A percentile compares a stretch with the other conserved stretches of the same genome.
Evolutionary conservation across 352 stramenopile genomes (phyloP).

Genomic region (Ochromonadaceae sp.): DNA sequence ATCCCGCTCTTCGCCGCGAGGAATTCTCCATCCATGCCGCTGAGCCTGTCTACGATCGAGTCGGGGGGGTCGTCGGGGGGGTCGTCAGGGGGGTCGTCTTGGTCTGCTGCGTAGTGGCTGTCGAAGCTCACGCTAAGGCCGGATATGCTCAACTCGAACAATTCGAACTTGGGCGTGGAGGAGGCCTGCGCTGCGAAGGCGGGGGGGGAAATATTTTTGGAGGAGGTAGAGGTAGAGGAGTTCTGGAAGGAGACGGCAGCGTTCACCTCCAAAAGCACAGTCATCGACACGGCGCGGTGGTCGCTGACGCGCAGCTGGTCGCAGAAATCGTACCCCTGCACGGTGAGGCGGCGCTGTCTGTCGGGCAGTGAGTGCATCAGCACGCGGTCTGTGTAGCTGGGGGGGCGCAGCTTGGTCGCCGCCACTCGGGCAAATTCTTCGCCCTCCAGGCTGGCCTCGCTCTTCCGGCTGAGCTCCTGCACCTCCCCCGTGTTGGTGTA

Average conservation of each 20-base stretch:
- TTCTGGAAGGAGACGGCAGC: too few relatives aligned
- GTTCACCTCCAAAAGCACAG: slow-evolving; percentile 19
- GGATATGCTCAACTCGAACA: slow-evolving; percentile 1
- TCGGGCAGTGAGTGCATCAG: slow-evolving; percentile 54
- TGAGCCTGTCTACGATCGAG: too few relatives aligned
- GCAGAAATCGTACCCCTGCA: slow-evolving; percentile 53
- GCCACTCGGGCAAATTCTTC: background rate
- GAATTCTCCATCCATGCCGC: too few relatives aligned
- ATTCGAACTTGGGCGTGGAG: slow-evolving; percentile 7
- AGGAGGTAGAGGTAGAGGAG: too few relatives aligned
- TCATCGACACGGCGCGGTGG: slow-evolving; percentile 49
- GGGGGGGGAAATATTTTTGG: too few relatives aligned
- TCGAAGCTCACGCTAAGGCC: background rate
- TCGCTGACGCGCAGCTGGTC: slow-evolving; percentile 52
- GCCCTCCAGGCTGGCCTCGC: background rate
- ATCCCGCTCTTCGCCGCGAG: too few relatives aligned
- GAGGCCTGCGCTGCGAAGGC: too few relatives aligned
- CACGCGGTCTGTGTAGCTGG: slow-evolving; percentile 69
- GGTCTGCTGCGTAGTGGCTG: too few relatives aligned
- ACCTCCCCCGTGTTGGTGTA: slow-evolving; percentile 17
- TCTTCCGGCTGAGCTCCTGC: background rate
- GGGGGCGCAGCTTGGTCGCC: slow-evolving; percentile 36
- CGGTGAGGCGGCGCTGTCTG: slow-evolving; percentile 39
- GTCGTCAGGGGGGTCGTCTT: too few relatives aligned
- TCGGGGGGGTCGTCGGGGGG: too few relatives aligned